These are phyloP conservation scores for Carex arenaria DNA, from an alignment of 202 grass and related monocot genomes.

Conservation along the genomic window DNA sequence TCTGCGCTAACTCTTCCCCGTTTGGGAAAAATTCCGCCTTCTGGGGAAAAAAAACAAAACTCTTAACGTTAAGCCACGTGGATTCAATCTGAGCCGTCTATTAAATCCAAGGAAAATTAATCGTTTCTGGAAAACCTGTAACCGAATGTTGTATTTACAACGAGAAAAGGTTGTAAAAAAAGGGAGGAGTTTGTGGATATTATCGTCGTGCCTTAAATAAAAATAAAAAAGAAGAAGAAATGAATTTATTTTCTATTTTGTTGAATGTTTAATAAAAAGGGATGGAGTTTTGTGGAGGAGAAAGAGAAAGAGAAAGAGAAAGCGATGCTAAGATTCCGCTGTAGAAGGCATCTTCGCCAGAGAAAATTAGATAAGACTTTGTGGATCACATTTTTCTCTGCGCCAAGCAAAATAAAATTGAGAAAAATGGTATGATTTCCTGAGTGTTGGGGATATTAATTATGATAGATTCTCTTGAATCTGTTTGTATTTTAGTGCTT, in stretches of 20 bases:
- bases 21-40: slow-evolving; percentile 23
- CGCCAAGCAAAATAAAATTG: slow-evolving; percentile 13
- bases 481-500: not conserved
- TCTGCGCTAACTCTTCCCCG: slow-evolving; percentile 16
- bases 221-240: slow-evolving; percentile 35
- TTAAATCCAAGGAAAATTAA: not conserved
- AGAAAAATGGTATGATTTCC: not conserved
- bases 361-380: slow-evolving; percentile 71
- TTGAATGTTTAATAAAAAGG: slow-evolving; percentile 18
- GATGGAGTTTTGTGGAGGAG: slow-evolving; percentile 27
- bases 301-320: slow-evolving; percentile 32
- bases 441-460: not conserved
- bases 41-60: not conserved
- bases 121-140: slow-evolving; percentile 26
- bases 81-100: not conserved
- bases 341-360: slow-evolving; percentile 28
- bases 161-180: slow-evolving; percentile 47
- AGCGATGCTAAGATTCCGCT: slow-evolving; percentile 49
- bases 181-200: slow-evolving; percentile 31
- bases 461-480: slow-evolving; percentile 15
- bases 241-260: slow-evolving; percentile 17
- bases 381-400: slow-evolving; percentile 23
- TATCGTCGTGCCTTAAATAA: slow-evolving; percentile 25
- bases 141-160: slow-evolving; percentile 39
- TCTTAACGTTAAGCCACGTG: slow-evolving; percentile 22